A percentile compares a stretch with the other conserved stretches of the same genome.
phyloP scores from a whole-genome alignment of 1,139 yeast genomes.

The Sugiyamaella pinicola region DNA sequence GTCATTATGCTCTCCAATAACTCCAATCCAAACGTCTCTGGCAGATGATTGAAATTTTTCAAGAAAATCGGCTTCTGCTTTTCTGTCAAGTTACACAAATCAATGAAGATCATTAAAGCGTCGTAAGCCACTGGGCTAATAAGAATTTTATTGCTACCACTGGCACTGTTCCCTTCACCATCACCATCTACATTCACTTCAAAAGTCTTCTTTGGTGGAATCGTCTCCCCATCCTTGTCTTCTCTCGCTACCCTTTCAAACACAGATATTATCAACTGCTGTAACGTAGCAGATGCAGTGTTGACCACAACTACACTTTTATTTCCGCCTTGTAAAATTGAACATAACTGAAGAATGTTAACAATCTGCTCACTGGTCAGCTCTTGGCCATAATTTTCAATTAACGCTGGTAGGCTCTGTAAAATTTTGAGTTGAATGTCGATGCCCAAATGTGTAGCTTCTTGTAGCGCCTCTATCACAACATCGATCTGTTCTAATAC shows the following conservation, averaged over 20 bases:
- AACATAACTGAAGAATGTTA: constrained; percentile 66
- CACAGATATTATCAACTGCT: constrained; percentile 74
- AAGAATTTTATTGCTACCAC: constrained; percentile 47
- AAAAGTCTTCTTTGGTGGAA: constrained; percentile 33
- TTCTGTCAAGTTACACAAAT: constrained; percentile 69
- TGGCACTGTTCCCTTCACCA: constrained; percentile 12
- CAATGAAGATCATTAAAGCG: constrained; percentile 67
- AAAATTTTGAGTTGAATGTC: constrained; percentile 88
- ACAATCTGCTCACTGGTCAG: constrained; percentile 61
- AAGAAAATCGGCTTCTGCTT: constrained; percentile 57
- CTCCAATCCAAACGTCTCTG: constrained; percentile 75
- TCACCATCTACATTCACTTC: constrained; percentile 49
- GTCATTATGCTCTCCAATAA: constrained; percentile 68
- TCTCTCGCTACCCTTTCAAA: constrained; percentile 63
- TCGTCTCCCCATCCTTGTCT: constrained; percentile 37
- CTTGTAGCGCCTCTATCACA: constrained; percentile 66
- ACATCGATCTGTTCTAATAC: constrained; percentile 55
- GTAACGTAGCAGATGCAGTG: constrained; percentile 90
- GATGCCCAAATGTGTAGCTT: constrained; percentile 72
- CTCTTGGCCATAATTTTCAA: constrained; percentile 60
- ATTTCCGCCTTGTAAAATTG: constrained; percentile 67
- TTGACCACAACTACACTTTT: constrained; percentile 80
- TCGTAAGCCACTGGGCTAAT: constrained; percentile 64
- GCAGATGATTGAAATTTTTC: constrained; percentile 55
- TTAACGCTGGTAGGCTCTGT: constrained; percentile 76